These are phyloP conservation scores for Ophiostoma ips DNA, from an alignment of 2,329 filamentous ascomycete species.

Conservation along the genomic window DNA sequence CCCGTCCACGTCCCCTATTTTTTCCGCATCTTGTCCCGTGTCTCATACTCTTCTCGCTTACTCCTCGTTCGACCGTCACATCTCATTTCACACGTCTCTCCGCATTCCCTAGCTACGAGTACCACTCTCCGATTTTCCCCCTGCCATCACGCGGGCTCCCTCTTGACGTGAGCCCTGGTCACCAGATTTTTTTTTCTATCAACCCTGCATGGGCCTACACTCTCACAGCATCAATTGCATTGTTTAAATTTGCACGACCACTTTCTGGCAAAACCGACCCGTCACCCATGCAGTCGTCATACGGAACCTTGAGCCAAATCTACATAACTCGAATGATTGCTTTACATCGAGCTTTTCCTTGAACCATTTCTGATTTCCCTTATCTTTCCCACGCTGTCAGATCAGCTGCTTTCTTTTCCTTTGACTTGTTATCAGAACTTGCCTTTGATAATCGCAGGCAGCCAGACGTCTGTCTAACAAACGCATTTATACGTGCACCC, in stretches of 20 bases:
- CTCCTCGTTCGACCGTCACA: background rate
- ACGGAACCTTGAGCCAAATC: background rate
- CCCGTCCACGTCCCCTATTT: background rate
- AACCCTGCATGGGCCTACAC: no score
- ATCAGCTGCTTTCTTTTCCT: no score
- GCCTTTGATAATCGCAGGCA: no score
- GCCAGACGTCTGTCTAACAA: no score
- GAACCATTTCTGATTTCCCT: background rate
- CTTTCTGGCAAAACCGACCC: background rate
- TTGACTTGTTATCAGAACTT: no score
- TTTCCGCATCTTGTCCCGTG: background rate
- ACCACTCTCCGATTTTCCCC: no score
- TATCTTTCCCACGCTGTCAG: background rate
- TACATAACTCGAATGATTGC: background rate
- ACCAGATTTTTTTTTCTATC: no score
- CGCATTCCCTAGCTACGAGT: background rate
- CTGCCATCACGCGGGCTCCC: no score
- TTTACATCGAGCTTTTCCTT: background rate
- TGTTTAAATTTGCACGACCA: background rate
- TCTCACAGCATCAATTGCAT: no score
- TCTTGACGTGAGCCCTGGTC: no score
- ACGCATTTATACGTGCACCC: no score
- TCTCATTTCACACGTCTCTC: background rate
- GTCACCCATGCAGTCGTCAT: background rate
- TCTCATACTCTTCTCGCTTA: background rate